Base-by-base conservation (phyloP, 2,329 filamentous ascomycete genomes). In the Aspergillus sp. region DNA sequence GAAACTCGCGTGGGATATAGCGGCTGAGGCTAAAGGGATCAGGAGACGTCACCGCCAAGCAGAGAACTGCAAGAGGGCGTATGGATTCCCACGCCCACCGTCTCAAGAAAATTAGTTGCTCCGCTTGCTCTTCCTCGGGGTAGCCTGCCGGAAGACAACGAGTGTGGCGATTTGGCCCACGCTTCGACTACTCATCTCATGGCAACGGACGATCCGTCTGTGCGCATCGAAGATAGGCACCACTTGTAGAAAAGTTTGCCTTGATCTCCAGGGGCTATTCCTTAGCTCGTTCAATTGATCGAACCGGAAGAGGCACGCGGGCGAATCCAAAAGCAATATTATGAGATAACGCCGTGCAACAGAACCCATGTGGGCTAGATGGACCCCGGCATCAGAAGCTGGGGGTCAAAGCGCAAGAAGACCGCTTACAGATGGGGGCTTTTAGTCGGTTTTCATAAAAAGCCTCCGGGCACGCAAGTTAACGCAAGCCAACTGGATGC, bases 371-470 rank as follows among this genome's bases (percentile, higher is more conserved):
- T 21, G 23, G 23, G 23, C 25, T 54, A 25, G 25, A 44, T 54
- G 23, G 42, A 30, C 39, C 39, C 32, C 39, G n/a, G 52, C 15
- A 41, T 19, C 30, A 42, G 21, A 42, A 8, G 52, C 52, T 42
- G 42, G 52, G 52, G 52, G 23, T 47, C 52, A 54, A 54, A 54
- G 25, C 52, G 39, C 23, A 42, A 54, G 39, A 13, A 44, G 27
- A 21, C 15, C 23, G 15, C 25, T 2, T 30, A 32, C 47, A 15
- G n/a, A 50, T 27, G 15, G 27, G 47, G 47, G n/a, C 47, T 27
- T 10, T 50, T n/a, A 48, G 44, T 10, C 5, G 13, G 13, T 13
- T 50, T 50, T n/a, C 23, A 7, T 5, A 23, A 13, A 21, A 30
- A 3, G 8, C 7, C 25, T 32, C 23, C 11, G 47, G 23, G 23